Evolutionary conservation across 257 asterid genomes (phyloP).

Genomic region (Lycium ferocissimum): DNA sequence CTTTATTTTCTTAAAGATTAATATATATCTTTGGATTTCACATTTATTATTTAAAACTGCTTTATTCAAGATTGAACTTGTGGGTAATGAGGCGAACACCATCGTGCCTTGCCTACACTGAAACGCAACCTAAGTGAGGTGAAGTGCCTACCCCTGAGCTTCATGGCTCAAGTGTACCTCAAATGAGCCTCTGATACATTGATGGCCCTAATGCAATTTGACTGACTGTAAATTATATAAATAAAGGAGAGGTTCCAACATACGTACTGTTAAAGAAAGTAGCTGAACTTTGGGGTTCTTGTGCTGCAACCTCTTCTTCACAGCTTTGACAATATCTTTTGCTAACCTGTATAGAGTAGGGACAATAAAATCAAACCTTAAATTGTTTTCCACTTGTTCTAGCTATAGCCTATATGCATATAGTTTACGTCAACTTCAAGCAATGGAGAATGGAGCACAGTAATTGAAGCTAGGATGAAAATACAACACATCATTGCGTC

Average conservation of each 20-base stretch:
- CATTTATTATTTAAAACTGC: background rate
- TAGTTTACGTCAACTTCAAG: slow-evolving; percentile 27
- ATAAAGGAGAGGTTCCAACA: background rate
- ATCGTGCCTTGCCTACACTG: slow-evolving; percentile 4
- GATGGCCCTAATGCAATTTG: background rate
- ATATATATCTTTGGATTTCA: slow-evolving; percentile 15
- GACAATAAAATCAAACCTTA: slow-evolving; percentile 10
- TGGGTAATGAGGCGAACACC: background rate
- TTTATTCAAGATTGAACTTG: background rate
- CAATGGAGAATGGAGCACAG: background rate
- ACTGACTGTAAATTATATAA: background rate
- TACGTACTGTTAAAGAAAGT: slow-evolving; percentile 84
- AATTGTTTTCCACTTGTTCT: slow-evolving; percentile 29
- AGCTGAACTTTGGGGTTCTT: slow-evolving; percentile 91
- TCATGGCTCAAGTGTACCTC: background rate
- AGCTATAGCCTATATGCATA: background rate
- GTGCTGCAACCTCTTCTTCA: slow-evolving; percentile 92
- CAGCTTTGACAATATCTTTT: slow-evolving; percentile 85
- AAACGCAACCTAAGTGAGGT: background rate
- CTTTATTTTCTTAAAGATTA: background rate
- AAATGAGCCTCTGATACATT: slow-evolving; percentile 1
- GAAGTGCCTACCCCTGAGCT: background rate
- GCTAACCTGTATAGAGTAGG: slow-evolving; percentile 58
- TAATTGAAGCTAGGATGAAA: background rate
- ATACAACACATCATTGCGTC: background rate